Percentiles rank a stretch among this genome's conserved stretches.
Conservation (phyloP, 148 eudicot species). For the Chenopodium formosanum region DNA sequence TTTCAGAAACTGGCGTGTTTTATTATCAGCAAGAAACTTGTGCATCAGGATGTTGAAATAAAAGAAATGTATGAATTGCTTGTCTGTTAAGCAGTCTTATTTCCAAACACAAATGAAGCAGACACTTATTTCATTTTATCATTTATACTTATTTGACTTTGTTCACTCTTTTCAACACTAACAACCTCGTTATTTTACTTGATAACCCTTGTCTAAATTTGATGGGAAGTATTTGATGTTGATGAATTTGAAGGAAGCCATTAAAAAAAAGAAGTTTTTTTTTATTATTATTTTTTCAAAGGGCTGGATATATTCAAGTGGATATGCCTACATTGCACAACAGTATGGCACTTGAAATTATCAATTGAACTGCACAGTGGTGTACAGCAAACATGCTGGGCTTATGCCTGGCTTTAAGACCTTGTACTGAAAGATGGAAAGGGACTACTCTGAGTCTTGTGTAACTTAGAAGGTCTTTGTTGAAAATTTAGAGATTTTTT, state of each 20-base stretch:
- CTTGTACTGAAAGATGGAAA: neutral
- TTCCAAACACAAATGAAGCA: neutral
- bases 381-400: neutral
- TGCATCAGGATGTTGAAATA: neutral
- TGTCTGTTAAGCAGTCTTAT: neutral
- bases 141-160: neutral
- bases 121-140: neutral
- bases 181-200: neutral
- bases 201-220: neutral
- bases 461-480: neutral
- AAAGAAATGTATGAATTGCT: neutral
- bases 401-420: neutral
- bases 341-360: neutral
- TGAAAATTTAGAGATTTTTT: neutral
- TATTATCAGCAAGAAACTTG: neutral
- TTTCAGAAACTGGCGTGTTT: neutral
- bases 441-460: neutral
- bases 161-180: neutral
- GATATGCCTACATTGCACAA: neutral
- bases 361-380: neutral
- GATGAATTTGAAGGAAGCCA: neutral
- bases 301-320: neutral
- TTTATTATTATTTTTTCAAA: neutral
- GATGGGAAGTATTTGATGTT: neutral
- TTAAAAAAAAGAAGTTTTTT: neutral